Conservation (phyloP, 805 yeast genomes). For the Kurtzmaniella cleridarum region DNA sequence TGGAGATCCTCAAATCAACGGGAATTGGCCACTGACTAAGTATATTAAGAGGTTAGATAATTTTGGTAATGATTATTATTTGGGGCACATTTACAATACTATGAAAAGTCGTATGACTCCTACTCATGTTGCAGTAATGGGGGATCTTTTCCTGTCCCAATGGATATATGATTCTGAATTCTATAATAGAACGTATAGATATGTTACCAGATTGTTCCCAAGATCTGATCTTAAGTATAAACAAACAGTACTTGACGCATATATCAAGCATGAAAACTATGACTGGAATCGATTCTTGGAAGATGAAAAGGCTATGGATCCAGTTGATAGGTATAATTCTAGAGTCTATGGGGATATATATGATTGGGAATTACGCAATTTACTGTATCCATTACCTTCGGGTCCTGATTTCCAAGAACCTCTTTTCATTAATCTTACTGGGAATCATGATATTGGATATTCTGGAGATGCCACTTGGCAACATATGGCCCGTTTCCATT, state of each 20-base stretch:
- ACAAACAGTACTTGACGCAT: slow-evolving; percentile 42
- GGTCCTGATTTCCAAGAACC: slow-evolving; percentile 47
- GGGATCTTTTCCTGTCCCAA: slow-evolving; percentile 89
- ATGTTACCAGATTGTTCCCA: slow-evolving; percentile 62
- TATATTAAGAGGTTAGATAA: slow-evolving; percentile 75
- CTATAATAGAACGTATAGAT: slow-evolving; percentile 70
- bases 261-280: slow-evolving; percentile 44
- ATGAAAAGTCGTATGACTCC: slow-evolving; percentile 67
- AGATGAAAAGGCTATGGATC: slow-evolving; percentile 35
- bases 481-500: slow-evolving; percentile 74
- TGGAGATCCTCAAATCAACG: slow-evolving; percentile 97
- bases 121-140: slow-evolving; percentile 81
- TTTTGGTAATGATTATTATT: slow-evolving; percentile 81
- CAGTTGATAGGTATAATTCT: slow-evolving; percentile 27
- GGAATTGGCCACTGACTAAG: slow-evolving; percentile 68
- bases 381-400: slow-evolving; percentile 13
- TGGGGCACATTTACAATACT: slow-evolving; percentile 74
- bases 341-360: slow-evolving; percentile 50
- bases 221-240: slow-evolving; percentile 46
- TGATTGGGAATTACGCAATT: slow-evolving; percentile 46
- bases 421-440: slow-evolving; percentile 76
- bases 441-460: slow-evolving; percentile 95
- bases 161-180: slow-evolving; percentile 92
- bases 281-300: slow-evolving; percentile 49
- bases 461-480: slow-evolving; percentile 92